phyloP scores from a whole-genome alignment of 2,329 filamentous ascomycete genomes.

The Botrytis byssoidea region DNA sequence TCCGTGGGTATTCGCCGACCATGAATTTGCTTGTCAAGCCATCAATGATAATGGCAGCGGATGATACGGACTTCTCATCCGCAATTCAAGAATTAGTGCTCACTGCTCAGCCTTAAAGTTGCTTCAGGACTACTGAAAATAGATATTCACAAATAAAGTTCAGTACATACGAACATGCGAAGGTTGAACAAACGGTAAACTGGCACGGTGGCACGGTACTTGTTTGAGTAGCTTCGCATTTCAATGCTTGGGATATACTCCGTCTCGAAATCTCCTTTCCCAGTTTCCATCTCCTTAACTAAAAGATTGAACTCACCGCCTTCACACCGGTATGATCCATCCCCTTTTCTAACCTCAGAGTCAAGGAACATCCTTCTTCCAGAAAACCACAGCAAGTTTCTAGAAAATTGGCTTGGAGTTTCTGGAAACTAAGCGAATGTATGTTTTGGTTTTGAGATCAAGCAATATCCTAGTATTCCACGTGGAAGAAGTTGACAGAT shows the following conservation, averaged over 20 bases:
- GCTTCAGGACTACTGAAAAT: background rate
- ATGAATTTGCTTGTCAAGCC: background rate
- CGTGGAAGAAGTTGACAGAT: conserved; percentile 14
- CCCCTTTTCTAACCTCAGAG: background rate
- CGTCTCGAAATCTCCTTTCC: background rate
- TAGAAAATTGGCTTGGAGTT: conserved; percentile 3
- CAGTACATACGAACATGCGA: background rate
- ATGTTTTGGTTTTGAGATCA: background rate
- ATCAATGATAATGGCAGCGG: background rate
- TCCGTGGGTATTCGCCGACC: background rate
- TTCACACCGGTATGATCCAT: background rate
- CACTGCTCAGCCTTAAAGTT: background rate
- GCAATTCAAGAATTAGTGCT: background rate
- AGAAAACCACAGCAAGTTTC: background rate
- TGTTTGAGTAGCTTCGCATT: background rate
- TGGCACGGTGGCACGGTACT: background rate
- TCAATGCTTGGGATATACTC: background rate
- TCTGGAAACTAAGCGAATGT: background rate
- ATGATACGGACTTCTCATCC: background rate
- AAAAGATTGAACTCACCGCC: background rate
- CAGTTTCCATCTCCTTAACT: background rate
- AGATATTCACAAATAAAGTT: background rate
- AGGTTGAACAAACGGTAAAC: background rate
- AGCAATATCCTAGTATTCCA: conserved; percentile 2
- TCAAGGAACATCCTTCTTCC: conserved; percentile 3